A percentile compares a stretch with the other conserved stretches of the same genome.
phyloP scores from a whole-genome alignment of 805 yeast genomes.

The Wickerhamomyces hampshirensis region DNA sequence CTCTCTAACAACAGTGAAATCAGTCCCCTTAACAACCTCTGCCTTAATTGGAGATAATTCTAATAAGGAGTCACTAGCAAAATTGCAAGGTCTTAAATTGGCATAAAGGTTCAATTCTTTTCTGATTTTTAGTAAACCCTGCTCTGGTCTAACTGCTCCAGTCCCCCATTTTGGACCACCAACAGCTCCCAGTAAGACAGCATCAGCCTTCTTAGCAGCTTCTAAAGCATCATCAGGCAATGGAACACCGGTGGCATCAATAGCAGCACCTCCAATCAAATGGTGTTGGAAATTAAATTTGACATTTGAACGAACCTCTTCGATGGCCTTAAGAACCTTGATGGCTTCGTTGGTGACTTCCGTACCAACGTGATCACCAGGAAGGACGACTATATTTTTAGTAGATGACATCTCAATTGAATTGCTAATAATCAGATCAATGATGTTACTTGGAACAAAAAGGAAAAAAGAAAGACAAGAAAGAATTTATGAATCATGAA shows the following conservation, averaged over 20 bases:
- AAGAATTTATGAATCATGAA: too few species aligned
- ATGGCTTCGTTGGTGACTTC: slow-evolving; percentile 89
- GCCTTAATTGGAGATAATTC: slow-evolving; percentile 85
- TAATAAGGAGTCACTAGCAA: slow-evolving; percentile 77
- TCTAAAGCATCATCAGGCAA: slow-evolving; percentile 73
- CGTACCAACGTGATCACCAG: slow-evolving; percentile 97
- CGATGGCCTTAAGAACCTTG: slow-evolving; percentile 81
- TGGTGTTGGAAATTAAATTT: slow-evolving; percentile 77
- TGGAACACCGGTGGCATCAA: slow-evolving; percentile 94
- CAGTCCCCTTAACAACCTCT: slow-evolving; percentile 84
- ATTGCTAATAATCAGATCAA: too few species aligned
- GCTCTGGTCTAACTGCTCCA: slow-evolving; percentile 94
- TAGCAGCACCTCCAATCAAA: slow-evolving; percentile 96
- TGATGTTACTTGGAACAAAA: too few species aligned
- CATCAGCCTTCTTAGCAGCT: slow-evolving; percentile 84
- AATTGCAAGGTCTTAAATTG: slow-evolving; percentile 93
- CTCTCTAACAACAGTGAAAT: slow-evolving; percentile 91
- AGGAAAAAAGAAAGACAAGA: too few species aligned
- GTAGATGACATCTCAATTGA: slow-evolving; percentile 4
- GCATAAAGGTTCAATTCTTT: slow-evolving; percentile 94
- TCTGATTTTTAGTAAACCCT: slow-evolving; percentile 89
- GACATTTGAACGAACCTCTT: slow-evolving; percentile 47
- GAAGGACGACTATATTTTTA: slow-evolving; percentile 80
- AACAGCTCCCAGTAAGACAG: slow-evolving; percentile 95
- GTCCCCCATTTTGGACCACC: slow-evolving; percentile 99